A percentile compares a stretch with the other conserved stretches of the same genome.
These are phyloP conservation scores for Hypoxylon sp. DNA, from an alignment of 2,329 filamentous ascomycete genomes.

Conservation along the genomic window DNA sequence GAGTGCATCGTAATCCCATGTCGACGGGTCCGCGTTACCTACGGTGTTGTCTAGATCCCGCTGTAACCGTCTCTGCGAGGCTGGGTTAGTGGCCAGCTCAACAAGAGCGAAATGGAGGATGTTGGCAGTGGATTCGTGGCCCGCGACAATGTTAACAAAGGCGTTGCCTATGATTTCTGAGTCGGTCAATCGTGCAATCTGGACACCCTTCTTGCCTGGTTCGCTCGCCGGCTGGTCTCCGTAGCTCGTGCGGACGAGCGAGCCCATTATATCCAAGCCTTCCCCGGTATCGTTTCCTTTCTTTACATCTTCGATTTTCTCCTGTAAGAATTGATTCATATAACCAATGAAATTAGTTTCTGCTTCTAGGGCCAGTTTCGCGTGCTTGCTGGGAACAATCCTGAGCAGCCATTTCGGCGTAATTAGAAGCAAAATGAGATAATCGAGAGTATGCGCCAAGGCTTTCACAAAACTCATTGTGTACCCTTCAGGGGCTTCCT, in stretches of 20 bases:
- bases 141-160: constrained; percentile 78
- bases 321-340: constrained; percentile 76
- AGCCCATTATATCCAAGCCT: constrained; percentile 68
- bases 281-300: constrained; percentile 58
- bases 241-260: constrained; percentile 63
- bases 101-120: constrained; percentile 79
- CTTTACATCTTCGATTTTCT: constrained; percentile 66
- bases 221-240: constrained; percentile 46
- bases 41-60: constrained; percentile 77
- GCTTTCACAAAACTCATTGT: constrained; percentile 76
- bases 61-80: constrained; percentile 76
- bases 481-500: constrained; percentile 66
- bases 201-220: constrained; percentile 43
- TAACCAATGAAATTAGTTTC: constrained; percentile 76
- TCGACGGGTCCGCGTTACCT: constrained; percentile 67
- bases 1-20: constrained; percentile 80
- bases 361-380: constrained; percentile 67
- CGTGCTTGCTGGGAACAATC: constrained; percentile 65
- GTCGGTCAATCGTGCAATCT: constrained; percentile 64
- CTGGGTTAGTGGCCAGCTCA: constrained; percentile 75
- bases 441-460: constrained; percentile 72
- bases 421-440: constrained; percentile 74
- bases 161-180: constrained; percentile 81
- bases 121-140: constrained; percentile 86
- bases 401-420: constrained; percentile 70